Base-by-base conservation (phyloP, 208 protist genomes). In the Strigomonas galati region DNA sequence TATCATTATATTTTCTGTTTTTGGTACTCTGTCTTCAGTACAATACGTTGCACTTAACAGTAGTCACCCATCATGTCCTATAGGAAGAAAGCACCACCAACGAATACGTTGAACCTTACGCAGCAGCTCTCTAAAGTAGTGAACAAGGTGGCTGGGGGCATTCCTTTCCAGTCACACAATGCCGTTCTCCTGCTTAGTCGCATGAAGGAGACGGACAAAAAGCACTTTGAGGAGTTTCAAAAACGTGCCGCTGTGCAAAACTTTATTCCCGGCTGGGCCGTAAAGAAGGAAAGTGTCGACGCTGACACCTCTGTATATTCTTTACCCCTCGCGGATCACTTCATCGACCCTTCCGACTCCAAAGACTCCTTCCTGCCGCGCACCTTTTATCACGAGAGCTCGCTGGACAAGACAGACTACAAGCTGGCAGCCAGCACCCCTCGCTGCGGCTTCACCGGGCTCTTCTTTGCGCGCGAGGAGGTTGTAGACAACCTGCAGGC, bases 401-500 rank as follows among this genome's bases (percentile, higher is more conserved):
- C 72, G 54, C 24, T 88, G n/a, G n/a, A 65, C 0, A 70, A 74
- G 31, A 31, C 51, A 15, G 52, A 65, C 9, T 69, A 60, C 28
- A 54, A 69, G 58, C 54, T 37, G 37, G 1, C 27, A 3, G 14
- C 6, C 1, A 54, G 10, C 37, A 37, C 19, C 60, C 91, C 91
- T 10, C 82, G 91, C 49, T 93, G 87, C 62, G 91, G 86, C 5
- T 68, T 76, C 49, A 88, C 76, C 21, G 91, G 91, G 0, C 65
- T 93, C 3, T 96, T 96, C 44, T 96, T 89, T 71, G 77, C 79
- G 0, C 67, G 87, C 9, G 91, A 96, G 65, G 87, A 96, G 52
- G 83, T 96, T 28, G 78, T 96, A 9, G 91, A 96, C 68, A 96
- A 96, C 55, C 76, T 96, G 68, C 77, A 85, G 61, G 86, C 87